Evolutionary conservation across 129 eudicot species (phyloP).

Genomic region (Flaveria robusta): DNA sequence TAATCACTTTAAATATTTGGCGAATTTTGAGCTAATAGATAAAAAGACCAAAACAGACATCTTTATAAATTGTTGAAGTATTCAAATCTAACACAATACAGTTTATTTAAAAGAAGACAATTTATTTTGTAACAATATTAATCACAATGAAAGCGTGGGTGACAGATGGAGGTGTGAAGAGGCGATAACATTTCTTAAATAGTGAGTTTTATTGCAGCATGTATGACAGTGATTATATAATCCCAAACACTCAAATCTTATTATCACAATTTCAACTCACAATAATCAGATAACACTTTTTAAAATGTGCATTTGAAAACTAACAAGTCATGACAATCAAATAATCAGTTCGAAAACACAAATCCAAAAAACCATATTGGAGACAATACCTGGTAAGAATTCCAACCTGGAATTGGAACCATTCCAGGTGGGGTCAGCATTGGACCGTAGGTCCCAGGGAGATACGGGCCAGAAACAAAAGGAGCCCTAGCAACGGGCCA

Average conservation of each 20-base stretch:
- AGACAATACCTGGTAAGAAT: conserved; percentile 70
- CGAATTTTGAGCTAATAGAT: not conserved
- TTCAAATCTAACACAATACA: not conserved
- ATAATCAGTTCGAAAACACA: not conserved
- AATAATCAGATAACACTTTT: not conserved
- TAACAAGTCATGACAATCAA: not conserved
- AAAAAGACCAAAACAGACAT: not conserved
- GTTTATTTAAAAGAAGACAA: not conserved
- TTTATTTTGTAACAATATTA: not conserved
- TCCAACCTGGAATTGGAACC: conserved; percentile 80
- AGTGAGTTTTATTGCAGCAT: not conserved
- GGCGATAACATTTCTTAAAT: not conserved
- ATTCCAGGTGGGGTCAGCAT: conserved; percentile 69
- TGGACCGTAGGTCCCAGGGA: conserved; percentile 76
- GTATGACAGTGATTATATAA: not conserved
- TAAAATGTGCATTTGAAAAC: not conserved
- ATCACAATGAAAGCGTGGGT: not conserved
- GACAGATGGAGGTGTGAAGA: not conserved
- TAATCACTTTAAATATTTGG: not conserved
- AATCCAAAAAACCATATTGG: not conserved
- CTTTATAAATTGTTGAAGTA: not conserved
- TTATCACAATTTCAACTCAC: not conserved
- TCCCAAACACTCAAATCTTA: not conserved
- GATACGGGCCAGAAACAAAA: conserved; percentile 68
- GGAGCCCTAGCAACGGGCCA: conserved; percentile 85